Evolutionary conservation across 257 asterid species (phyloP).

Genomic region (Solanum piurae): DNA sequence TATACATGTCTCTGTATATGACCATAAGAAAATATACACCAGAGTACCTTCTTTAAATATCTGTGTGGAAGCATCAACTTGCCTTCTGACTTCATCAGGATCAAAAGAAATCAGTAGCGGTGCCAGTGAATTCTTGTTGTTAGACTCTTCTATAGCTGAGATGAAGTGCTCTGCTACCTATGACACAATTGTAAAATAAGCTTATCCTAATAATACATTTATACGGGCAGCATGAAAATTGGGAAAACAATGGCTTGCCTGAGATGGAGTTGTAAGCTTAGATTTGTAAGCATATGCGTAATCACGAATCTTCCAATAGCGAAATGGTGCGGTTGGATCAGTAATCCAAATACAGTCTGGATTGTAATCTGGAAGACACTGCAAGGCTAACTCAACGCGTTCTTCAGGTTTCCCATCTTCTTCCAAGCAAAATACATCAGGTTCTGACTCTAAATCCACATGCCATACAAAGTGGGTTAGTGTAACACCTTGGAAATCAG

Average conservation of each 20-base stretch:
- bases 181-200: neutral
- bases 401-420: slow-evolving; percentile 68
- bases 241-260: slow-evolving; percentile 34
- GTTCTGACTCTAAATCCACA: slow-evolving; percentile 50
- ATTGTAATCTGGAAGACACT: slow-evolving; percentile 67
- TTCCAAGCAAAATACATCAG: slow-evolving; percentile 45
- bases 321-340: slow-evolving; percentile 52
- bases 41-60: slow-evolving; percentile 82
- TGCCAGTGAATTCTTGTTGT: slow-evolving; percentile 41
- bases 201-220: neutral
- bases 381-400: slow-evolving; percentile 73
- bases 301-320: slow-evolving; percentile 94
- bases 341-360: slow-evolving; percentile 47
- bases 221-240: neutral
- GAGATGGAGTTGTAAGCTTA: slow-evolving; percentile 71
- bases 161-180: slow-evolving; percentile 94
- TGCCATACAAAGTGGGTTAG: neutral
- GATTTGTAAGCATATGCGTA: slow-evolving; percentile 87
- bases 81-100: slow-evolving; percentile 69
- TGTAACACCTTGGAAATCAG: too few species aligned
- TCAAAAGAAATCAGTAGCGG: slow-evolving; percentile 73
- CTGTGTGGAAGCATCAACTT: slow-evolving; percentile 80
- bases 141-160: slow-evolving; percentile 64
- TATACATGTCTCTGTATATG: neutral
- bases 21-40: neutral